Evolutionary conservation across 768 basidiomycete genomes (phyloP), one percentile per base, ranked within the genome.

Genomic region (Trametes cubensis): DNA sequence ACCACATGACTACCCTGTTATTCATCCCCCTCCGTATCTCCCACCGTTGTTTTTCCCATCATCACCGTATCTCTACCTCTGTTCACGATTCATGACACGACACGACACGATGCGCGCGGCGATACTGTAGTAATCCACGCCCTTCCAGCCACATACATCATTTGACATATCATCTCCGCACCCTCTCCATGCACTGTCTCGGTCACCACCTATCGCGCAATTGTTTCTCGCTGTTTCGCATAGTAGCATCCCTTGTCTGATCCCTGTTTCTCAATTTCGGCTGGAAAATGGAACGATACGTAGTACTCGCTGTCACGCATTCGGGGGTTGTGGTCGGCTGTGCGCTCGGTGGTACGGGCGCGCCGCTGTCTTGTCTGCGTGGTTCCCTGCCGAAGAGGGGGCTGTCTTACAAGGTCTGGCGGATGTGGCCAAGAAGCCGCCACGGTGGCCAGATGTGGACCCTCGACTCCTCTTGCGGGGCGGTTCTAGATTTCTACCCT

Each of bases 111-210:
- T 42, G 53, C 57, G 34, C 34, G 65, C 65, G 55, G 65, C 57
- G 60, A 62, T 67, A 67, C 58, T 63, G 67, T 67, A 67, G 64
- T 63, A 65, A 65, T 67, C 26, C 56, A 62, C 57, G 56, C 47
- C 42, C 42, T 49, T 25, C 44, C 28, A 39, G 42, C 57, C 60
- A 34, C 46, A 34, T 34, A 34, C 34, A 34, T 34, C 55, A 51
- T 60, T 40, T 48, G 55, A 52, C 51, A 44, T 44, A 60, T n/a
- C 41, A 48, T 58, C 26, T 54, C 51, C 40, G 51, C 56, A 52
- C 54, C 53, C 49, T 40, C 55, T 34, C 53, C 50, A 55, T 20
- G 51, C 41, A 40, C 45, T 56, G 55, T 59, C 60, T 49, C 64
- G 15, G 58, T 55, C 65, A 60, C 52, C 58, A 60, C 52, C 58